Evolutionary conservation across 257 asterid species (phyloP).

Genomic region (Solanum tarapatanum): DNA sequence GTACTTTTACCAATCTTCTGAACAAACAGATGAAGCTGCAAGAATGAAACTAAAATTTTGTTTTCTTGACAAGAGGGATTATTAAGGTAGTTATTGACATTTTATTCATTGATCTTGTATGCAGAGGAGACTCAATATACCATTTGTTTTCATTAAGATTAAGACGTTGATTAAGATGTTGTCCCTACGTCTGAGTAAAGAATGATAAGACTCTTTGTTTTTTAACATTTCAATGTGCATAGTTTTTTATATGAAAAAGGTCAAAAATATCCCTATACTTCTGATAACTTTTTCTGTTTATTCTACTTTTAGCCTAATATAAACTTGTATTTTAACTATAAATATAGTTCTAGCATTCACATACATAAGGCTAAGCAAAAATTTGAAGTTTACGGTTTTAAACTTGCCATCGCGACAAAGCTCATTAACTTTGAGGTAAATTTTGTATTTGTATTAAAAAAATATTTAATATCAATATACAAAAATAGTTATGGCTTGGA

Average conservation of each 20-base stretch:
- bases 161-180: neutral
- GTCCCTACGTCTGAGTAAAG: accelerated
- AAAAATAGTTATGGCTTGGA: neutral
- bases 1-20: neutral
- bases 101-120: neutral
- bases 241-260: neutral
- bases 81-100: neutral
- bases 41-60: neutral
- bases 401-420: neutral
- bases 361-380: neutral
- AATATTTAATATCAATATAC: neutral
- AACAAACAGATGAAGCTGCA: neutral
- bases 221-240: neutral
- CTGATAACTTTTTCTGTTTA: neutral
- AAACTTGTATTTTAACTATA: neutral
- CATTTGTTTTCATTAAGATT: neutral
- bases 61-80: neutral
- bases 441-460: neutral
- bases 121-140: neutral
- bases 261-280: neutral
- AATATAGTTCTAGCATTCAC: neutral
- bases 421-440: neutral
- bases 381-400: neutral
- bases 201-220: neutral
- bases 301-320: neutral